Conservation (phyloP, 2,329 filamentous ascomycete species). For the Aspergillus amoenus region DNA sequence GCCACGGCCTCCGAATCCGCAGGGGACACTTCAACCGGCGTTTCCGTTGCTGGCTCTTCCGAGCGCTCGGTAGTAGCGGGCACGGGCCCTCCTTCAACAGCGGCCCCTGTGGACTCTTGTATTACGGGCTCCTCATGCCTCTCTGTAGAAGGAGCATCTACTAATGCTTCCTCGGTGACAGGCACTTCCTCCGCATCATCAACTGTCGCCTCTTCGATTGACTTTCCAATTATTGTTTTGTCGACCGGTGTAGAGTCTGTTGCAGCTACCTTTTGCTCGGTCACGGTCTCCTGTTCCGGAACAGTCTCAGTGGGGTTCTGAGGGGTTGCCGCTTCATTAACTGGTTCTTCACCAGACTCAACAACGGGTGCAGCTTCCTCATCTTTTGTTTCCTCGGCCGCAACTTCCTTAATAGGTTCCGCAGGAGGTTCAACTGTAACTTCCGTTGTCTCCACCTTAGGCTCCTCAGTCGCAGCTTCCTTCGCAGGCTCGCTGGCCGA, state of each 20-base stretch:
- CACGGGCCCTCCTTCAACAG: not conserved
- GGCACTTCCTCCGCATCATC: conserved; percentile 5
- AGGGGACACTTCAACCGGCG: not conserved
- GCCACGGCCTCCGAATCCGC: not conserved
- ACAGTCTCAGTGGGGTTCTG: not conserved
- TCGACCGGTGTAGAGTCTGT: not conserved
- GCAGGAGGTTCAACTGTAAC: not conserved
- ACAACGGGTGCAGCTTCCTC: not conserved
- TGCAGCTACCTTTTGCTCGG: not conserved
- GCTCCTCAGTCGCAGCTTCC: conserved; percentile 11
- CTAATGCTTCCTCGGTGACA: not conserved
- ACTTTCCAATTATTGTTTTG: conserved; percentile 1
- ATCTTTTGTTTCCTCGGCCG: not conserved
- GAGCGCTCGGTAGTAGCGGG: not conserved
- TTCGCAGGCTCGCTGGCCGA: conserved; percentile 2
- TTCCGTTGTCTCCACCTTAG: conserved; percentile 8
- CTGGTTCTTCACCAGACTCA: not conserved
- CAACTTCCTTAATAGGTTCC: not conserved
- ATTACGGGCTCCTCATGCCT: not conserved
- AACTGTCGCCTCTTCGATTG: conserved; percentile 6
- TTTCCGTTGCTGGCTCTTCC: conserved; percentile 2
- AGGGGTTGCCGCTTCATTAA: not conserved
- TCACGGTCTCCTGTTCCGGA: not conserved
- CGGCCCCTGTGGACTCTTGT: not conserved
- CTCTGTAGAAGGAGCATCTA: not conserved